Evolutionary conservation across 2,329 filamentous ascomycete genomes (phyloP).

Genomic region (Aurifilum marmelostoma): DNA sequence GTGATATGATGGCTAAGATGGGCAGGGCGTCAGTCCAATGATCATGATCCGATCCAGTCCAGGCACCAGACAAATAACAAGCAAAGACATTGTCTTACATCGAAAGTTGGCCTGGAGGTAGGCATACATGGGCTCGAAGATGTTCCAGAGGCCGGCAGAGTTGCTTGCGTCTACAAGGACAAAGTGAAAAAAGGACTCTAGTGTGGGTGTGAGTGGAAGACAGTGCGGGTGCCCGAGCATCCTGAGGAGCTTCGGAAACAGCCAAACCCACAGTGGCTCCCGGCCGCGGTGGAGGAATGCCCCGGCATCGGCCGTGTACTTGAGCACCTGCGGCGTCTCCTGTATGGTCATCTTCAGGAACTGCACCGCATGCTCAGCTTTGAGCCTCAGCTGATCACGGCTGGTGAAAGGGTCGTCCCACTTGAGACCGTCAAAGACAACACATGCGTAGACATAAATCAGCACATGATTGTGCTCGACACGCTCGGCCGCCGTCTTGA

Average conservation of each 20-base stretch:
- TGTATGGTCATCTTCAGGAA: slow-evolving; percentile 76
- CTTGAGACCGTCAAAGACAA: slow-evolving; percentile 71
- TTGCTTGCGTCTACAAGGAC: slow-evolving; percentile 50
- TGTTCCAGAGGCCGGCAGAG: slow-evolving; percentile 51
- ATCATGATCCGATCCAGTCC: too few species aligned
- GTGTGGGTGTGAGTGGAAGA: slow-evolving; percentile 50
- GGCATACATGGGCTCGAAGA: slow-evolving; percentile 47
- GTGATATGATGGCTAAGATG: slow-evolving; percentile 32
- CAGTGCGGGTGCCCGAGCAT: slow-evolving; percentile 59
- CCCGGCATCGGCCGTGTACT: slow-evolving; percentile 46
- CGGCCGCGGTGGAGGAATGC: slow-evolving; percentile 55
- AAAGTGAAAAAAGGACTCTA: slow-evolving; percentile 57
- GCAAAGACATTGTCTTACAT: slow-evolving; percentile 42
- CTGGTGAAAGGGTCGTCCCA: slow-evolving; percentile 71
- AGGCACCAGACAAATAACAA: too few species aligned
- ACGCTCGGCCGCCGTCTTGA: slow-evolving; percentile 68
- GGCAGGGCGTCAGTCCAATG: slow-evolving; percentile 15
- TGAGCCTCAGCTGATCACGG: slow-evolving; percentile 55
- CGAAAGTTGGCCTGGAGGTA: slow-evolving; percentile 55
- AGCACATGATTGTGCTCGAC: slow-evolving; percentile 81
- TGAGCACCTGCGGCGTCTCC: slow-evolving; percentile 73
- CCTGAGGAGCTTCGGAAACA: slow-evolving; percentile 60
- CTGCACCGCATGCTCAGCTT: slow-evolving; percentile 73
- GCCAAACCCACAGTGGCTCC: slow-evolving; percentile 69
- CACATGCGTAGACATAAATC: slow-evolving; percentile 80